phyloP scores from a whole-genome alignment of 1,284 basidiomycete genomes.

The Leccinum pallidistipes region DNA sequence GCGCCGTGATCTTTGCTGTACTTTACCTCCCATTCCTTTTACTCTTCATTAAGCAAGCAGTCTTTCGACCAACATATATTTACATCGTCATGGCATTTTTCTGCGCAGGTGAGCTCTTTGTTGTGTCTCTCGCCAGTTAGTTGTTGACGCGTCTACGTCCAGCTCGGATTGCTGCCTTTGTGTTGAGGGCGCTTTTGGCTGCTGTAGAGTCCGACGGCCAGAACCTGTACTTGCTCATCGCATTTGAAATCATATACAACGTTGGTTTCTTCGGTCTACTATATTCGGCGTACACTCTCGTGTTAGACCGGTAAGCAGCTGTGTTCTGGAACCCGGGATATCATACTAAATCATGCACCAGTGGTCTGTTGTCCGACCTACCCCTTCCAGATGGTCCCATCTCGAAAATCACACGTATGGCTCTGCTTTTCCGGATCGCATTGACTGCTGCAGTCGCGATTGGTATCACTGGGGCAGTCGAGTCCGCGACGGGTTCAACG shows the following conservation, averaged over 20 bases:
- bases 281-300: slow-evolving; percentile 37
- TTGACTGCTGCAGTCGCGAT: slow-evolving; percentile 38
- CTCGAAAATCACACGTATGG: slow-evolving; percentile 35
- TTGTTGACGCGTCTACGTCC: slow-evolving; percentile 1
- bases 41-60: slow-evolving; percentile 39
- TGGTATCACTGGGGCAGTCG: slow-evolving; percentile 39
- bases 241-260: slow-evolving; percentile 35
- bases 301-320: slow-evolving; percentile 32
- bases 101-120: slow-evolving; percentile 42
- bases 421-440: slow-evolving; percentile 35
- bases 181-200: slow-evolving; percentile 34
- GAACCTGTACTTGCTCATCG: slow-evolving; percentile 25
- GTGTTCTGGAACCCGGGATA: background rate
- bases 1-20: slow-evolving; percentile 47
- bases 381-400: slow-evolving; percentile 25
- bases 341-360: slow-evolving; percentile 5
- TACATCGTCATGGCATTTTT: slow-evolving; percentile 45
- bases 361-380: slow-evolving; percentile 25
- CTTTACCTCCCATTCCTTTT: slow-evolving; percentile 41
- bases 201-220: slow-evolving; percentile 23
- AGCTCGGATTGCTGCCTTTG: slow-evolving; percentile 36
- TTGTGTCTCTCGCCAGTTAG: background rate
- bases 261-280: slow-evolving; percentile 38
- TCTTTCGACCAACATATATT: slow-evolving; percentile 42
- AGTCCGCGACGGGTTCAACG: slow-evolving; percentile 18